These are phyloP conservation scores for Purpureocillium lavendulum DNA, from an alignment of 2,329 filamentous ascomycete species.

Conservation along the genomic window DNA sequence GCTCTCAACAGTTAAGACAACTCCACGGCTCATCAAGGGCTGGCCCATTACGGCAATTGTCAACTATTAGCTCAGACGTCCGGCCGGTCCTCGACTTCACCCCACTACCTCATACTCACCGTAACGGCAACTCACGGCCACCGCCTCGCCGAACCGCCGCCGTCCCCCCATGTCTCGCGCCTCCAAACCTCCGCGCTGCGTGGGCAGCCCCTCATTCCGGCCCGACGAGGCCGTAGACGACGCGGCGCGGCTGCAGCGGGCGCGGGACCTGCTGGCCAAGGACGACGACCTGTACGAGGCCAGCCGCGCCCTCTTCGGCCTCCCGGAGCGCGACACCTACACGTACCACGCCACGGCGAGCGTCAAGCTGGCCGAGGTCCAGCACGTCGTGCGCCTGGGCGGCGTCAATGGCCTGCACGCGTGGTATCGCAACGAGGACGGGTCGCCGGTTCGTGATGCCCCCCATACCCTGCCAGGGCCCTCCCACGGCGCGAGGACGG, in stretches of 20 bases:
- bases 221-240: conserved; percentile 32
- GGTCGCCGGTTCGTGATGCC: conserved; percentile 21
- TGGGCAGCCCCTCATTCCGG: conserved; percentile 34
- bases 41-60: no score
- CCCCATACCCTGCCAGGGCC: no score
- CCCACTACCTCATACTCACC: no score
- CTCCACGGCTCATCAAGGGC: no score
- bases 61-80: no score
- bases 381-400: conserved; percentile 35
- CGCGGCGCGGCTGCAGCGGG: conserved; percentile 25
- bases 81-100: no score
- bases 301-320: conserved; percentile 32
- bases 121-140: no score
- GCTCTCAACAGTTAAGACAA: no score
- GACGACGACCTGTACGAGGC: conserved; percentile 32
- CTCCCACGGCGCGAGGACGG: no score
- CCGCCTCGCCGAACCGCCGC: no score
- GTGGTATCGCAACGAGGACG: conserved; percentile 36
- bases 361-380: conserved; percentile 39
- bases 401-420: conserved; percentile 35
- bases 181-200: conserved; percentile 27
- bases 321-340: conserved; percentile 36
- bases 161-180: conserved; percentile 16
- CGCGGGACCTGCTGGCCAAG: conserved; percentile 25
- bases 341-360: conserved; percentile 44